Conservation (phyloP, 2,329 filamentous ascomycete species). For the Phialocephala subalpina region DNA sequence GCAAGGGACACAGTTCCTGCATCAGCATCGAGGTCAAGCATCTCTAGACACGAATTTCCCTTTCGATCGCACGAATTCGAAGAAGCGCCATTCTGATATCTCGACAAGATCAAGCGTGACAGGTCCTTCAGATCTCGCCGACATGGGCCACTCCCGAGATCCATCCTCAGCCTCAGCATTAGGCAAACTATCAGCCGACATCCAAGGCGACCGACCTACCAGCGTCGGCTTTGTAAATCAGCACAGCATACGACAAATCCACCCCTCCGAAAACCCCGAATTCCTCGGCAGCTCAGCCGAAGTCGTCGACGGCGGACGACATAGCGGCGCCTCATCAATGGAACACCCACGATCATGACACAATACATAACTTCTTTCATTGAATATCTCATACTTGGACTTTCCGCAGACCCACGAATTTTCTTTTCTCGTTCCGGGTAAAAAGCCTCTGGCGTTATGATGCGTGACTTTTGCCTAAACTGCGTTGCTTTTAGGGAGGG, state of each 20-base stretch:
- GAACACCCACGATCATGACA: slow-evolving; percentile 30
- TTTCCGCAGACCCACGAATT: slow-evolving; percentile 5
- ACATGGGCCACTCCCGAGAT: slow-evolving; percentile 50
- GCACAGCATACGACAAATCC: slow-evolving; percentile 63
- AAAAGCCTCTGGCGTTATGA: slow-evolving; percentile 10
- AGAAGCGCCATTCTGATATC: slow-evolving; percentile 58
- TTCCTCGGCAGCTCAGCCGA: slow-evolving; percentile 64
- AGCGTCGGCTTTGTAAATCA: slow-evolving; percentile 66
- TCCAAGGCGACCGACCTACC: slow-evolving; percentile 56
- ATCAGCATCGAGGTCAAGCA: slow-evolving; percentile 30
- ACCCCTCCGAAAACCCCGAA: slow-evolving; percentile 56
- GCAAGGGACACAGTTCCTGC: slow-evolving; percentile 20
- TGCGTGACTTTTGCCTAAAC: neutral
- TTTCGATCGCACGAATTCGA: slow-evolving; percentile 64
- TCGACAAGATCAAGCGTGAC: slow-evolving; percentile 60
- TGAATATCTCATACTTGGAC: neutral
- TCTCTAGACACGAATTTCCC: slow-evolving; percentile 54
- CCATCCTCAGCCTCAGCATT: slow-evolving; percentile 32
- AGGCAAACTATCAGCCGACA: slow-evolving; percentile 44
- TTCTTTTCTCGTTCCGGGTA: slow-evolving; percentile 1
- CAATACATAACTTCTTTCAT: neutral
- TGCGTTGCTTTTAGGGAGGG: neutral
- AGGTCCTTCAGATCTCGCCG: slow-evolving; percentile 56
- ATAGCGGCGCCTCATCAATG: slow-evolving; percentile 35
- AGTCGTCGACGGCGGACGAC: slow-evolving; percentile 54